Percentiles rank a stretch among this genome's conserved stretches.
Conservation (phyloP, 2,329 filamentous ascomycete species). For the Penicillium freii region DNA sequence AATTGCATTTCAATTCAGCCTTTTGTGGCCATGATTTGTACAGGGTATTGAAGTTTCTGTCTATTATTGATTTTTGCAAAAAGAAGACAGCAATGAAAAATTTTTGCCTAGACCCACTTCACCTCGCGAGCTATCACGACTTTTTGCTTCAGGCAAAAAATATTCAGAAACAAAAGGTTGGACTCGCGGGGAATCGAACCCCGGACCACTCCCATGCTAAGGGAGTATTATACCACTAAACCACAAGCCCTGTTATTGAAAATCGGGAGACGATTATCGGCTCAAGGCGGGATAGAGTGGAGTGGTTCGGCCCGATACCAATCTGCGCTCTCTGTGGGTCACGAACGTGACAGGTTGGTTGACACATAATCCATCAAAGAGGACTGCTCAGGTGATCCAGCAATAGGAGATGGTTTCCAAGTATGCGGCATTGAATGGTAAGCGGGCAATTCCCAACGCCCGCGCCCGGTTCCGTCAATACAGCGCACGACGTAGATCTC, state of each 20-base stretch:
- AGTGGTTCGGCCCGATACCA: slow-evolving; percentile 5
- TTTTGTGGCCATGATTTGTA: background rate
- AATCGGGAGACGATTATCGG: background rate
- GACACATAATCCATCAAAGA: slow-evolving; percentile 27
- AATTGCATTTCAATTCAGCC: slow-evolving; percentile 1
- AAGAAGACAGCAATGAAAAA: background rate
- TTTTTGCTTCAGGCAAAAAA: background rate
- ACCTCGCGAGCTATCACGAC: background rate
- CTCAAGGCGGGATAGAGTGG: slow-evolving; percentile 2
- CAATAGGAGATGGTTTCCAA: slow-evolving; percentile 23
- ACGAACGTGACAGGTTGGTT: slow-evolving; percentile 5
- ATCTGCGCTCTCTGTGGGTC: background rate
- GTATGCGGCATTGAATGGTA: slow-evolving; percentile 16
- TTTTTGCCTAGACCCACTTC: background rate
- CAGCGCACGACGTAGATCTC: slow-evolving; percentile 20
- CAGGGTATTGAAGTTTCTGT: slow-evolving; percentile 7
- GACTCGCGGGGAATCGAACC: slow-evolving; percentile 52
- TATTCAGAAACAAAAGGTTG: slow-evolving; percentile 24
- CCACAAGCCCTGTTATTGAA: slow-evolving; percentile 35
- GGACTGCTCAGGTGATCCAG: background rate
- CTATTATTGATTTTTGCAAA: background rate
- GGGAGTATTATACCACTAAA: slow-evolving; percentile 51
- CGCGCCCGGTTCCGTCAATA: slow-evolving; percentile 18
- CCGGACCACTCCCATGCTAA: slow-evolving; percentile 51
- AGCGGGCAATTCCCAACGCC: slow-evolving; percentile 10